phyloP scores from a whole-genome alignment of 1,284 basidiomycete genomes.

The Kwoniella shivajii region DNA sequence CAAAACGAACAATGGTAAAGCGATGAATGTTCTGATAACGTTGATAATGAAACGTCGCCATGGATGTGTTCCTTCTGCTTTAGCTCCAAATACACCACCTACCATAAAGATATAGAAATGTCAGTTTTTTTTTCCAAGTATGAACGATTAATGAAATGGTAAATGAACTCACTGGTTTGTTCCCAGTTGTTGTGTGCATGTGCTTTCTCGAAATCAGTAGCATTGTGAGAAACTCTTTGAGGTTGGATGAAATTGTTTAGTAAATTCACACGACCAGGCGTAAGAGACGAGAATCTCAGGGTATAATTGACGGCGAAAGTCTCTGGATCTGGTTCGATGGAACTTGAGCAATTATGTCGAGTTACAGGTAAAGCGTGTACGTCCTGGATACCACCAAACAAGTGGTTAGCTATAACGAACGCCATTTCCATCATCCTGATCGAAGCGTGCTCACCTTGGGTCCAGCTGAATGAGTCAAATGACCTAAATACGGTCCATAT shows the following conservation, averaged over 20 bases:
- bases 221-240: constrained; percentile 2
- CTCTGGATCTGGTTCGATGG: constrained; percentile 15
- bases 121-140: no score
- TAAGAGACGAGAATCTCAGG: constrained; percentile 23
- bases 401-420: no score
- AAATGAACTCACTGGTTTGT: constrained; percentile 11
- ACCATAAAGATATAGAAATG: no score
- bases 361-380: constrained; percentile 17
- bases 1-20: constrained; percentile 16
- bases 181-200: constrained; percentile 20
- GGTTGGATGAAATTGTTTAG: constrained; percentile 12
- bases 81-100: constrained; percentile 23
- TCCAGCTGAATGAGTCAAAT: constrained; percentile 20
- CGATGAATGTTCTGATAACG: constrained; percentile 10
- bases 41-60: constrained; percentile 18
- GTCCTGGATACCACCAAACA: constrained; percentile 9
- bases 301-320: constrained; percentile 17
- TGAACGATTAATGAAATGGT: background rate
- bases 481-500: constrained; percentile 23
- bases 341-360: constrained; percentile 5
- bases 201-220: constrained; percentile 9
- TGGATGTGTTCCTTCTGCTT: constrained; percentile 18
- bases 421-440: background rate
- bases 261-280: constrained; percentile 16
- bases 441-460: constrained; percentile 17